Evolutionary conservation across 2,329 filamentous ascomycete species (phyloP).

Genomic region (Phaeosphaeriaceae sp.): DNA sequence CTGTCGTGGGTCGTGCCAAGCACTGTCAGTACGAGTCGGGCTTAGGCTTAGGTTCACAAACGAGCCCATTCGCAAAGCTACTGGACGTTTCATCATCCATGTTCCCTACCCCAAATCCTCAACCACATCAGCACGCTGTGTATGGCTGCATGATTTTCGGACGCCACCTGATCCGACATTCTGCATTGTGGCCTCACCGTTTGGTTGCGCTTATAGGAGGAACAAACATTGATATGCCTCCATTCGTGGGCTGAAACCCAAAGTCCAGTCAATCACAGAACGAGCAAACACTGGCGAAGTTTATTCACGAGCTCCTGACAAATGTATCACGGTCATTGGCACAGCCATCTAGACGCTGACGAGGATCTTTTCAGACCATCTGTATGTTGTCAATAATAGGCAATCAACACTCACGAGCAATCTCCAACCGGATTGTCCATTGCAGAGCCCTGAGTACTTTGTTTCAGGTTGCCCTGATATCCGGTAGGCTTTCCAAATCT

Average conservation of each 20-base stretch:
- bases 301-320: background rate
- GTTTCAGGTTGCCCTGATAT: background rate
- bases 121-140: slow-evolving; percentile 7
- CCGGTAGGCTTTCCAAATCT: background rate
- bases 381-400: background rate
- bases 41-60: slow-evolving; percentile 3
- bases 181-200: background rate
- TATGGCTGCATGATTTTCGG: slow-evolving; percentile 5
- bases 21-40: slow-evolving; percentile 17
- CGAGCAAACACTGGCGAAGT: background rate
- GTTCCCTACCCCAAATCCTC: slow-evolving; percentile 15
- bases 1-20: slow-evolving; percentile 8
- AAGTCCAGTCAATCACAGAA: background rate
- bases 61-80: slow-evolving; percentile 11
- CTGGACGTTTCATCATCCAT: slow-evolving; percentile 16
- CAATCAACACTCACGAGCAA: background rate
- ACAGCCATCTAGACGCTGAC: background rate
- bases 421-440: background rate
- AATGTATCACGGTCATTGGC: background rate
- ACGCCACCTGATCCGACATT: background rate
- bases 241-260: background rate
- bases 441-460: background rate
- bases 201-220: background rate
- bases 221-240: background rate
- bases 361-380: no score